Conservation (phyloP, 768 basidiomycete genomes). For the Rhodotorula sphaerocarpa region DNA sequence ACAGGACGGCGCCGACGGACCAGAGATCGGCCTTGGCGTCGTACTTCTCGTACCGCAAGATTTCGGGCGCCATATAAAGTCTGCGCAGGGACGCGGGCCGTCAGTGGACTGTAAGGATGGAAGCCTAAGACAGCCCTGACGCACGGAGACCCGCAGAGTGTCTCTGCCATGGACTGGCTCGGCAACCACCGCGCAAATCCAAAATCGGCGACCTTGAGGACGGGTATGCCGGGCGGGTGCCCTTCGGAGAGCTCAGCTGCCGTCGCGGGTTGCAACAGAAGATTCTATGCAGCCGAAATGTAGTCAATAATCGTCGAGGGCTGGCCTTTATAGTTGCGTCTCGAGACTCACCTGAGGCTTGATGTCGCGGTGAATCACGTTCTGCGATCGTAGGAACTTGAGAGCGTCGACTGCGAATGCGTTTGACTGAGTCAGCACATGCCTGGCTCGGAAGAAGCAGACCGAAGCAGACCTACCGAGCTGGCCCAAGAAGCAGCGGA, state of each 20-base stretch:
- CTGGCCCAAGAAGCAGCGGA: constrained; percentile 85
- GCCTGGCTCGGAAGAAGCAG: not conserved
- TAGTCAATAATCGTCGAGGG: no score
- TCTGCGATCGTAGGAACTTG: constrained; percentile 77
- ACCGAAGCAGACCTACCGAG: constrained; percentile 66
- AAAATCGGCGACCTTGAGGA: constrained; percentile 96
- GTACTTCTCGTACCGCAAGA: constrained; percentile 91
- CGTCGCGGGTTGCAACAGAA: constrained; percentile 74
- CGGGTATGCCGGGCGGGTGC: constrained; percentile 83
- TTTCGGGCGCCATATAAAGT: constrained; percentile 98
- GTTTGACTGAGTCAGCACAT: not conserved
- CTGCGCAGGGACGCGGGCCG: constrained; percentile 47
- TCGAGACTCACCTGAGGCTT: constrained; percentile 72
- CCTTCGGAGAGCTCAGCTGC: constrained; percentile 72
- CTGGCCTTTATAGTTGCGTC: no score
- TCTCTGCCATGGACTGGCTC: constrained; percentile 90
- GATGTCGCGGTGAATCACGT: constrained; percentile 92
- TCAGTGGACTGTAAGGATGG: no score
- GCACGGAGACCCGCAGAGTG: constrained; percentile 91
- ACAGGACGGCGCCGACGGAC: constrained; percentile 95
- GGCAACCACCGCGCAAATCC: constrained; percentile 91
- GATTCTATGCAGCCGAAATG: constrained; percentile 53
- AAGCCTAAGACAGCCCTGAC: constrained; percentile 43
- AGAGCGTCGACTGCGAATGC: constrained; percentile 66
- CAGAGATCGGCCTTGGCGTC: constrained; percentile 96